Conservation (phyloP, 2,329 filamentous ascomycete genomes). For the Macroventuria anomochaeta region DNA sequence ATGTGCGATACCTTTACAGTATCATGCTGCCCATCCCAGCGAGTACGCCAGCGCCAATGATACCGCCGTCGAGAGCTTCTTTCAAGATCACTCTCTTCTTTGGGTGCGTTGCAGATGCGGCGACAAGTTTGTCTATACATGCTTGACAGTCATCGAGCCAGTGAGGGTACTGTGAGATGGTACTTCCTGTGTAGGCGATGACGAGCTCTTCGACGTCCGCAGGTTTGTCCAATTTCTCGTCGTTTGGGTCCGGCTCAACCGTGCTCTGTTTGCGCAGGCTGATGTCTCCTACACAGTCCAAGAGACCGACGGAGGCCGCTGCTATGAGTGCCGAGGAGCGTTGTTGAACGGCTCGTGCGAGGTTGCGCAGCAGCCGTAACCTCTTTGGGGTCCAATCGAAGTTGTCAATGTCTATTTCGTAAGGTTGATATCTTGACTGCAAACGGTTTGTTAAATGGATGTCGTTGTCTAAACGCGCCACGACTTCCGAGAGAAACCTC, state of each 20-base stretch:
- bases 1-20: too few relatives aligned
- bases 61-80: constrained; percentile 61
- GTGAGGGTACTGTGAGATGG: constrained; percentile 79
- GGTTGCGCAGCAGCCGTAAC: constrained; percentile 66
- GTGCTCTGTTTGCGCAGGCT: constrained; percentile 34
- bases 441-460: constrained; percentile 51
- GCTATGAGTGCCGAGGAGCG: constrained; percentile 77
- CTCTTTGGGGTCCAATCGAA: constrained; percentile 69
- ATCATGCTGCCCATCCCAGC: constrained; percentile 52
- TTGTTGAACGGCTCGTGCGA: constrained; percentile 73
- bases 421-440: constrained; percentile 62
- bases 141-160: constrained; percentile 73
- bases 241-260: constrained; percentile 24
- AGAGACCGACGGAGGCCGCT: constrained; percentile 72
- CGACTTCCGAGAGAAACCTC: constrained; percentile 73
- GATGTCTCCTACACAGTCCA: constrained; percentile 73
- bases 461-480: constrained; percentile 52
- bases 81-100: constrained; percentile 58
- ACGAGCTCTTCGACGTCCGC: constrained; percentile 65
- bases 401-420: constrained; percentile 29
- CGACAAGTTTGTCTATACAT: constrained; percentile 66
- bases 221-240: constrained; percentile 18
- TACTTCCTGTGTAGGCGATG: constrained; percentile 80
- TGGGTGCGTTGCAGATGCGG: constrained; percentile 46
- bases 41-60: constrained; percentile 62